Evolutionary conservation across 148 eudicot species (phyloP).

Genomic region (Cornus controversa): DNA sequence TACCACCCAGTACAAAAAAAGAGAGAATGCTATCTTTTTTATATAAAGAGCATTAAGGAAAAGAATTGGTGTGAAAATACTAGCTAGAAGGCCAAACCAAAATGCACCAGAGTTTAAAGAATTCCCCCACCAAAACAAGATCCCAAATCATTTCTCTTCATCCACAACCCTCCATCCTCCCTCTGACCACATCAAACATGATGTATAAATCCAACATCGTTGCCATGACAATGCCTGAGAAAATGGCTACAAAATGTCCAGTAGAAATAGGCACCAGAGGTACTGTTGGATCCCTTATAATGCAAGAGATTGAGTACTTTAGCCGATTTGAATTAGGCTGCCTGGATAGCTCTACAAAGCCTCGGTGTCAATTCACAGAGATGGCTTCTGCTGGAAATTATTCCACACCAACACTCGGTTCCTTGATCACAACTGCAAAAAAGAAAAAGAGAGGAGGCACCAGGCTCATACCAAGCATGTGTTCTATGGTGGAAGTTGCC

Average conservation of each 20-base stretch:
- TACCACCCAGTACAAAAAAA: constrained; percentile 1
- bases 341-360: constrained; percentile 16
- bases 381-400: constrained; percentile 21
- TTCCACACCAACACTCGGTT: constrained; percentile 18
- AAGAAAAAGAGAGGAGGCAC: constrained; percentile 45
- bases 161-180: constrained; percentile 19
- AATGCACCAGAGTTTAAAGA: constrained; percentile 13
- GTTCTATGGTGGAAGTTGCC: constrained; percentile 55
- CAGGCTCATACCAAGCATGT: constrained; percentile 52
- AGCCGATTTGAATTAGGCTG: constrained; percentile 30
- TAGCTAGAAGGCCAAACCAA: constrained; percentile 5
- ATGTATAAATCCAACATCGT: constrained; percentile 29
- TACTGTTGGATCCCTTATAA: constrained; percentile 55
- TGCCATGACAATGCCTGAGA: constrained; percentile 17
- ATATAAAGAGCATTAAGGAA: constrained; percentile 5
- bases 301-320: constrained; percentile 59
- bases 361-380: constrained; percentile 1
- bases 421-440: constrained; percentile 20
- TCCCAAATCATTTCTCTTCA: constrained; percentile 15
- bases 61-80: constrained; percentile 4
- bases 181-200: constrained; percentile 4
- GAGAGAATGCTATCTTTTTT: not conserved
- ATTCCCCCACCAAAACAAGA: constrained; percentile 10
- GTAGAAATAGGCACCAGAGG: constrained; percentile 59
- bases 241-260: constrained; percentile 33